phyloP scores from a whole-genome alignment of 2,329 filamentous ascomycete genomes.

The Fusarium foetens region DNA sequence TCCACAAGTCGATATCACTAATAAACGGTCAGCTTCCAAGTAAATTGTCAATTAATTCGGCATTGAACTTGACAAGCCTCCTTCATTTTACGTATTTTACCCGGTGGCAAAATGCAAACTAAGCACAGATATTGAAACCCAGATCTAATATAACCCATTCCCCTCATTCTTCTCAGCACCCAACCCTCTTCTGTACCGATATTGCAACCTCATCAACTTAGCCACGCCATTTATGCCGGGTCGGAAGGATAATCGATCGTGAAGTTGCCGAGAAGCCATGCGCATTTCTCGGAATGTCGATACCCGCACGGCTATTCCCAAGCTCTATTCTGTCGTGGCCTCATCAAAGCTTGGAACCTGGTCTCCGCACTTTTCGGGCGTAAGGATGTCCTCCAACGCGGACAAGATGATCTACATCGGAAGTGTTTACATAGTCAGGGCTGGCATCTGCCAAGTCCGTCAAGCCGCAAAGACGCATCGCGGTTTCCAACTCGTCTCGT shows the following conservation, averaged over 20 bases:
- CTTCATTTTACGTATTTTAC: neutral
- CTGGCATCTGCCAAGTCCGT: neutral
- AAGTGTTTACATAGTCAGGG: slow-evolving; percentile 1
- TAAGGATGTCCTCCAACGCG: neutral
- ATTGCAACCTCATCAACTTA: neutral
- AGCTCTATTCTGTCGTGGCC: neutral
- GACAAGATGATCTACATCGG: neutral
- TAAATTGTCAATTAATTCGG: neutral
- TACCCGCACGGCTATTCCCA: neutral
- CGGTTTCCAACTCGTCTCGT: neutral
- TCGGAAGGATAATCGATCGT: neutral
- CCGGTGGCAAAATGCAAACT: neutral
- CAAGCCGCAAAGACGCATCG: neutral
- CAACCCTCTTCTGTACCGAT: neutral
- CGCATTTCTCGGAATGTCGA: neutral
- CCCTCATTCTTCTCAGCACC: neutral
- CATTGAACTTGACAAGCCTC: neutral
- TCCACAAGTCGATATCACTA: neutral
- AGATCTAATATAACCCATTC: neutral
- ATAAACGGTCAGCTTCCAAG: neutral
- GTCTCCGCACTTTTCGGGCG: neutral
- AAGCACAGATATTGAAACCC: neutral
- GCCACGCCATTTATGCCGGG: neutral
- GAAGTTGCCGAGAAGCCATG: neutral
- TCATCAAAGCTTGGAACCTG: neutral